Evolutionary conservation across 805 yeast genomes (phyloP), one percentile per base, ranked within the genome.

Genomic region (Hanseniaspora meyeri): DNA sequence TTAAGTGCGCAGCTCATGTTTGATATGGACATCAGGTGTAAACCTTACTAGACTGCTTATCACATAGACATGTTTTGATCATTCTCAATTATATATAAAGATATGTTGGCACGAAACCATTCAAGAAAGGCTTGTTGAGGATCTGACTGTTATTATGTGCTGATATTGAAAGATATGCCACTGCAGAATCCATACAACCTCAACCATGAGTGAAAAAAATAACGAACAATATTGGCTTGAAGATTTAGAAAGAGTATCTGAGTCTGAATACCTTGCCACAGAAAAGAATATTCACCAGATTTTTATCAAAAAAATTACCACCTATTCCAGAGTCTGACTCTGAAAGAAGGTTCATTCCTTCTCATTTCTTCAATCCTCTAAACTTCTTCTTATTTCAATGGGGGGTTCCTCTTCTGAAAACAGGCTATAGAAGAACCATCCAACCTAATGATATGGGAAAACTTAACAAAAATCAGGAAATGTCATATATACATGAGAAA

Each of bases 371-470:
- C 38, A 24, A 19, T 10, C 24, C 17, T 37, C 10, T 49, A 16
- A n/a, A 49, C 17, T 49, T 49, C 37, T 17, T 52, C 14, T 73
- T 74, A 77, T 62, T 82, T 81, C 64, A 72, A 78, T 83, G 87
- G 85, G 60, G 83, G 55, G 61, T 66, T 34, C 85, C 86, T 0
- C 59, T 83, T 46, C 67, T 83, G 74, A 65, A 64, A 10, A 74
- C 75, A 12, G 87, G 88, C 3, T 82, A 82, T 65, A 79, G 77
- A 64, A 71, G 87, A 62, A 82, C 85, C 1, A 64, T 83, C 40
- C 73, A 74, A 19, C 76, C 80, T 0, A 73, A 74, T 38, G 87
- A 83, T 65, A 62, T 82, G 62, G 81, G 59, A 57, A 57, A 59
- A 16, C 59, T 76, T 16, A 70, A 71, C 11, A 70, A 70, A 1